These are phyloP conservation scores for Myxozyma melibiosi DNA, from an alignment of 805 yeast genomes.

Conservation along the genomic window DNA sequence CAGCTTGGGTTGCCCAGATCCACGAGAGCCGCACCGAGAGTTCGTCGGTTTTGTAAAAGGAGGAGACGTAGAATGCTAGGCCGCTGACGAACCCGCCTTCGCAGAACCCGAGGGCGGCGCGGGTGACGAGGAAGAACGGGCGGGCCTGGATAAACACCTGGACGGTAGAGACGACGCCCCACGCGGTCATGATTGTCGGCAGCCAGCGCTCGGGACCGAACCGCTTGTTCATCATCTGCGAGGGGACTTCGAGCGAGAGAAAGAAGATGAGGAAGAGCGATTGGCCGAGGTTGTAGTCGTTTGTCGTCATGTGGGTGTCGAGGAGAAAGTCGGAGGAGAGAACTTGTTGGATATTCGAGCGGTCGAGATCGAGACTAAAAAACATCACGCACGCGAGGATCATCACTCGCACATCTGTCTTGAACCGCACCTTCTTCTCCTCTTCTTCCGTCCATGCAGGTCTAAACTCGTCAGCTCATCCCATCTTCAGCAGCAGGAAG, in stretches of 20 bases:
- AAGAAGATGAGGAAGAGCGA: slow-evolving; percentile 56
- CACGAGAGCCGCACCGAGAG: slow-evolving; percentile 59
- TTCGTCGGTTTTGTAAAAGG: slow-evolving; percentile 63
- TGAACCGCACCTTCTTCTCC: slow-evolving; percentile 52
- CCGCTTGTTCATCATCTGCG: slow-evolving; percentile 53
- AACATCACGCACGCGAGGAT: slow-evolving; percentile 60
- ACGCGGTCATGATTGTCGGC: slow-evolving; percentile 54
- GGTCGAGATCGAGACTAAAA: slow-evolving; percentile 57
- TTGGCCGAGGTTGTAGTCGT: slow-evolving; percentile 59
- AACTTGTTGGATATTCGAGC: slow-evolving; percentile 59
- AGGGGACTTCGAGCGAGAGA: slow-evolving; percentile 46
- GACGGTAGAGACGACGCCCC: slow-evolving; percentile 58
- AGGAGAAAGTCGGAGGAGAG: slow-evolving; percentile 55
- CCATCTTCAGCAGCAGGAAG: neutral
- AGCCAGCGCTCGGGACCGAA: slow-evolving; percentile 65
- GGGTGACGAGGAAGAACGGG: slow-evolving; percentile 47
- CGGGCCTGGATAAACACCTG: slow-evolving; percentile 51
- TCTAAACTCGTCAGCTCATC: slow-evolving; percentile 5
- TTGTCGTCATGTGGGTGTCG: slow-evolving; percentile 55
- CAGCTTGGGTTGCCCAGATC: slow-evolving; percentile 60
- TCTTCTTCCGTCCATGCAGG: slow-evolving; percentile 54
- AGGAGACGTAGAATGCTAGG: slow-evolving; percentile 62
- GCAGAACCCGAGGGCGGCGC: slow-evolving; percentile 57
- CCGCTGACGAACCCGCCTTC: slow-evolving; percentile 76
- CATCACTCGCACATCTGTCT: slow-evolving; percentile 57